These are phyloP conservation scores for Entrophospora sp. DNA, from an alignment of 192 early-diverging fungal genomes.

Conservation along the genomic window DNA sequence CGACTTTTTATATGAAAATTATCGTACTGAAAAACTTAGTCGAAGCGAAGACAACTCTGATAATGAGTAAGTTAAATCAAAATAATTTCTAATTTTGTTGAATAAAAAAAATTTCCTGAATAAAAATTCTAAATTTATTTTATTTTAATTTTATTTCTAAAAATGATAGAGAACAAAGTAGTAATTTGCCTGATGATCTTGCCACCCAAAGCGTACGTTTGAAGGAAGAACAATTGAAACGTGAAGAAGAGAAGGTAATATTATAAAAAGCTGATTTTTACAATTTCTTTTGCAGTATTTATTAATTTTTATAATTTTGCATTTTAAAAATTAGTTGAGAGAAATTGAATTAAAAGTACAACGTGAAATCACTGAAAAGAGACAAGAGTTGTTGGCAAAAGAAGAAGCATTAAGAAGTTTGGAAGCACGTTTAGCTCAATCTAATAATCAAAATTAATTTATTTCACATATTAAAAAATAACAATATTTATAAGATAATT, in stretches of 20 bases:
- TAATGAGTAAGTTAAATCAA: conserved; percentile 27
- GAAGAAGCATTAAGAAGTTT: conserved; percentile 45
- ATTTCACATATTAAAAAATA: too few species aligned
- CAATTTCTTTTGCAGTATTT: background rate
- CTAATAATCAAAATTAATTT: conserved; percentile 14
- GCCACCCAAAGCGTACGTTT: conserved; percentile 26
- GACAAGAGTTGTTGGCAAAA: conserved; percentile 46
- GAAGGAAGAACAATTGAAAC: conserved; percentile 46
- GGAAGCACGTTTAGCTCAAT: conserved; percentile 37
- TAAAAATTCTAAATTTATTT: background rate
- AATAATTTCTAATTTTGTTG: background rate
- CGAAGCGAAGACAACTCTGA: conserved; percentile 30
- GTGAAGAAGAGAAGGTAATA: conserved; percentile 44
- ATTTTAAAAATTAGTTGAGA: conserved; percentile 23
- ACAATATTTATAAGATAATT: too few species aligned
- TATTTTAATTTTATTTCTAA: background rate
- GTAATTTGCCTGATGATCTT: conserved; percentile 12
- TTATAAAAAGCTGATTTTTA: background rate
- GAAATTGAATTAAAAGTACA: conserved; percentile 46
- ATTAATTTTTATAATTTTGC: background rate
- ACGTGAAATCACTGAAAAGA: conserved; percentile 46
- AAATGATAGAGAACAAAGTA: background rate
- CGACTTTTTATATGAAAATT: conserved; percentile 89
- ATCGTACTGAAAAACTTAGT: conserved; percentile 85
- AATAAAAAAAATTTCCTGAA: background rate